Evolutionary conservation across 345 rosid genomes (phyloP).

Genomic region (Gossypium australe): DNA sequence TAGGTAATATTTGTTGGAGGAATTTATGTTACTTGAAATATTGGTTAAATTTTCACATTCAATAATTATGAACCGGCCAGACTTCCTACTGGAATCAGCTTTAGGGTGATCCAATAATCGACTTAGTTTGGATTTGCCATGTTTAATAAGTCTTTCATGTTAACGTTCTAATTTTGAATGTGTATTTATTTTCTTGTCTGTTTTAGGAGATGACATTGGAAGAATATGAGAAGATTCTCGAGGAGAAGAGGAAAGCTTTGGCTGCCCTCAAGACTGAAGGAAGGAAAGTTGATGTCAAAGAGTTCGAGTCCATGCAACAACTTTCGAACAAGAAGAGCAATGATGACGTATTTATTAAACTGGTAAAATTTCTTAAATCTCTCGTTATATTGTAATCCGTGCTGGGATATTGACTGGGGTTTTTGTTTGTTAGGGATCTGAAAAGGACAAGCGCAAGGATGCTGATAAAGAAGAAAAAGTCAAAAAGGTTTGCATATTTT

Average conservation of each 20-base stretch:
- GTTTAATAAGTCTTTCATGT: neutral
- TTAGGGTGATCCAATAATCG: neutral
- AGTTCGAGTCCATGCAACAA: slow-evolving; percentile 70
- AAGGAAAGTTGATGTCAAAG: slow-evolving; percentile 81
- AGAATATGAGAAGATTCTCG: slow-evolving; percentile 84
- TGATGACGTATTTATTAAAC: slow-evolving; percentile 80
- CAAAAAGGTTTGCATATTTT: slow-evolving; percentile 54
- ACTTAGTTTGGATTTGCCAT: neutral
- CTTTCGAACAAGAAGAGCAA: slow-evolving; percentile 69
- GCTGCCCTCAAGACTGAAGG: slow-evolving; percentile 54
- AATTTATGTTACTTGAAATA: neutral
- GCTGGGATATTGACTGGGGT: neutral
- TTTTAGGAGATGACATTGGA: slow-evolving; percentile 91
- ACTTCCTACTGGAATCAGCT: neutral
- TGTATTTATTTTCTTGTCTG: neutral
- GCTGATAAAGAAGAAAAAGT: slow-evolving; percentile 90
- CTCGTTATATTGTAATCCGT: neutral
- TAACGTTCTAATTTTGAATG: neutral
- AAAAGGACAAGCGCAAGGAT: slow-evolving; percentile 86
- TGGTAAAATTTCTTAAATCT: slow-evolving; percentile 39
- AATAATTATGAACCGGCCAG: neutral
- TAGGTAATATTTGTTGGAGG: neutral
- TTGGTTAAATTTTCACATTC: neutral
- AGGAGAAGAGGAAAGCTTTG: slow-evolving; percentile 79
- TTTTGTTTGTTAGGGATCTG: slow-evolving; percentile 60